A percentile compares a stretch with the other conserved stretches of the same genome.
These are phyloP conservation scores for Rosa chinensis DNA, from an alignment of 306 rosid species.

Conservation along the genomic window DNA sequence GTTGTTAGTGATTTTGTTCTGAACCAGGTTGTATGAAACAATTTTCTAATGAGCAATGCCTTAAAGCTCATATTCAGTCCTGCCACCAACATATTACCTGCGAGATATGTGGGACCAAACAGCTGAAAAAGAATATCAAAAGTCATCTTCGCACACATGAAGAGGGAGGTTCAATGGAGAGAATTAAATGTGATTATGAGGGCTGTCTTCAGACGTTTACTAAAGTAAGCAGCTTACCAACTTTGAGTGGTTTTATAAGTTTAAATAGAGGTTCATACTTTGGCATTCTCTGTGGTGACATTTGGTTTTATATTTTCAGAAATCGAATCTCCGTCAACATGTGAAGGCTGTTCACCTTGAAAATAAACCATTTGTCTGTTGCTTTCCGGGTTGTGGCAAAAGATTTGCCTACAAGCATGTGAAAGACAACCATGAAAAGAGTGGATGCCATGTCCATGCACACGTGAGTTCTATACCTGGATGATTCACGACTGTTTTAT, in stretches of 20 bases:
- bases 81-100: constrained; percentile 66
- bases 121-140: constrained; percentile 68
- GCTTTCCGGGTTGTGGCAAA: constrained; percentile 71
- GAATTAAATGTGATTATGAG: constrained; percentile 42
- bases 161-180: constrained; percentile 20
- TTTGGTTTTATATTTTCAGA: constrained; percentile 33
- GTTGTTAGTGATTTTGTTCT: constrained; percentile 32
- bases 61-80: constrained; percentile 58
- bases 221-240: constrained; percentile 40
- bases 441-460: constrained; percentile 48
- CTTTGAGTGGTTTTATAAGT: no score
- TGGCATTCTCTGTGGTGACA: not conserved
- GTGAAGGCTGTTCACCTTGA: constrained; percentile 47
- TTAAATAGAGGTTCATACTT: not conserved
- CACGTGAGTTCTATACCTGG: constrained; percentile 40
- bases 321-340: constrained; percentile 67
- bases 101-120: constrained; percentile 52
- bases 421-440: constrained; percentile 73
- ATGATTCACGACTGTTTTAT: not conserved
- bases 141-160: constrained; percentile 71
- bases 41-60: constrained; percentile 58
- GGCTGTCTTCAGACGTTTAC: constrained; percentile 37
- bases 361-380: constrained; percentile 55
- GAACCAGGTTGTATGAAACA: constrained; percentile 72
- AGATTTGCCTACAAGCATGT: constrained; percentile 89